These are phyloP conservation scores for Juglanconis oblonga DNA, from an alignment of 2,329 filamentous ascomycete species.

Conservation along the genomic window DNA sequence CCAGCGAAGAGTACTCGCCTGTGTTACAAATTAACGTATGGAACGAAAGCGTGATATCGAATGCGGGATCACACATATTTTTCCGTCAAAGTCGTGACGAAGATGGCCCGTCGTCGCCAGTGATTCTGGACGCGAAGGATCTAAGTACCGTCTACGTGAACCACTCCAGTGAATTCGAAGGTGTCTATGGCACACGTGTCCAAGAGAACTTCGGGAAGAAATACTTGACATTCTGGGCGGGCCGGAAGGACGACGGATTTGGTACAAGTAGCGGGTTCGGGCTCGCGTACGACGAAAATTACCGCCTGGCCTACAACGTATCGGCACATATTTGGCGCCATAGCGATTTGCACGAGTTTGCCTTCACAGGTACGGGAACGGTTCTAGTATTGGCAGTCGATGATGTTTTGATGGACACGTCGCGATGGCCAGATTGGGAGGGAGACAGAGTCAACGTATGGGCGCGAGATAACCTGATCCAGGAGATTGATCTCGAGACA, in stretches of 20 bases:
- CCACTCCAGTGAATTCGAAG: conserved; percentile 13
- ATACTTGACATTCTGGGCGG: conserved; percentile 22
- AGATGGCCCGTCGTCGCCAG: conserved; percentile 10
- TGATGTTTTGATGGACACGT: conserved; percentile 19
- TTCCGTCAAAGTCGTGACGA: conserved; percentile 18
- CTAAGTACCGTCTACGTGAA: conserved; percentile 20
- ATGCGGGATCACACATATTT: conserved; percentile 21
- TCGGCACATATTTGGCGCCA: background rate
- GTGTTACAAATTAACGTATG: conserved; percentile 19
- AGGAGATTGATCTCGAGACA: conserved; percentile 35
- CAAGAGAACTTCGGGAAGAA: conserved; percentile 18
- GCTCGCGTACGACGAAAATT: conserved; percentile 21
- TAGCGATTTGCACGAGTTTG: conserved; percentile 40
- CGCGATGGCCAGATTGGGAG: conserved; percentile 10
- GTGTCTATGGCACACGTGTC: conserved; percentile 21
- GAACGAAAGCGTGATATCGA: conserved; percentile 20
- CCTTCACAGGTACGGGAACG: conserved; percentile 37
- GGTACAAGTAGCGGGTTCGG: conserved; percentile 4
- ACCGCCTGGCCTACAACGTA: conserved; percentile 30
- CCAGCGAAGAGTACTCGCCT: conserved; percentile 15
- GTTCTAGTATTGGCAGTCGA: conserved; percentile 40
- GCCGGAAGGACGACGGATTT: conserved; percentile 16
- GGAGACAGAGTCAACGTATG: conserved; percentile 33
- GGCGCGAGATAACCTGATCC: conserved; percentile 24
- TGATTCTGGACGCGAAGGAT: conserved; percentile 20